phyloP scores from a whole-genome alignment of 2,329 filamentous ascomycete genomes.

The Bipolaris sorokiniana region DNA sequence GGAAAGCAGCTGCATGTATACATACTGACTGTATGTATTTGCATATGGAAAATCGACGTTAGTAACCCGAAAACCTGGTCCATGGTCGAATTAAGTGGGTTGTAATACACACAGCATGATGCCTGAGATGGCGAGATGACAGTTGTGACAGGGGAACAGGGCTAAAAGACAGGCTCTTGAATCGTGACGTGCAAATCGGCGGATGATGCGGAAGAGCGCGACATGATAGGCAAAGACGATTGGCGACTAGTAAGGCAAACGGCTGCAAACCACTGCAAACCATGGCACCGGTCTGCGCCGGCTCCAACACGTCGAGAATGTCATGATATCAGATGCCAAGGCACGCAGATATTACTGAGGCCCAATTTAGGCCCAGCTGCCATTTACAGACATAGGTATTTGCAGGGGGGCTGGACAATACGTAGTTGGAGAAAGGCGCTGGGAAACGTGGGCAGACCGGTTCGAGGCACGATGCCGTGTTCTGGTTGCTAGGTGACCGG shows the following conservation, averaged over 20 bases:
- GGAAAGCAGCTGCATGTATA: background rate
- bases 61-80: background rate
- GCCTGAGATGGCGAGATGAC: background rate
- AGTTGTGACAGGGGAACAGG: background rate
- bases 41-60: no score
- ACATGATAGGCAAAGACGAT: background rate
- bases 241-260: slow-evolving; percentile 1
- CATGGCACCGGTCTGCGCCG: slow-evolving; percentile 1
- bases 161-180: background rate
- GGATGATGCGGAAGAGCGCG: slow-evolving; percentile 7
- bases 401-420: slow-evolving; percentile 2
- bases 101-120: background rate
- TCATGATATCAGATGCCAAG: background rate
- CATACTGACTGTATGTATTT: no score
- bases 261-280: slow-evolving; percentile 7
- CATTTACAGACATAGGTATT: background rate
- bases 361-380: background rate
- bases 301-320: background rate
- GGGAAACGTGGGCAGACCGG: slow-evolving; percentile 13
- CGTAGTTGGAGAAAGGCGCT: background rate
- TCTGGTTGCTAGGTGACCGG: slow-evolving; percentile 26
- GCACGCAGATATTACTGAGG: background rate
- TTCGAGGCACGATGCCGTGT: slow-evolving; percentile 4
- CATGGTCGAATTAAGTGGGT: background rate
- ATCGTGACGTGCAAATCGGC: slow-evolving; percentile 1